These are phyloP conservation scores for Kwoniella heveanensis DNA, from an alignment of 768 basidiomycete genomes.

Conservation along the genomic window DNA sequence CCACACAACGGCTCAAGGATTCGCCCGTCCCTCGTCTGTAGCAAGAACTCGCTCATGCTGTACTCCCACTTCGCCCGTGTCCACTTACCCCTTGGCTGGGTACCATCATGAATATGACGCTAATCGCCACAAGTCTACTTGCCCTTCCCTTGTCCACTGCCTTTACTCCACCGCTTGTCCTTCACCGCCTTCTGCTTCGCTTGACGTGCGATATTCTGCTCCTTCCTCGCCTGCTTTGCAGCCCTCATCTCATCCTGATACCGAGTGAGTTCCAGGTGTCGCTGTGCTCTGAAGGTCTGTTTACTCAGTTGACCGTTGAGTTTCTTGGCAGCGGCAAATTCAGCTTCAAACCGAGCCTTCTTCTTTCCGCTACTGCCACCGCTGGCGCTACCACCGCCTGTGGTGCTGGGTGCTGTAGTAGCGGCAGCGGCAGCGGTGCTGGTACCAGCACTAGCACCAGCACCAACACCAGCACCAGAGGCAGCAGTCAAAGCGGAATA, in stretches of 20 bases:
- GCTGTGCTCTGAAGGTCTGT: conserved; percentile 1
- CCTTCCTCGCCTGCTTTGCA: neutral
- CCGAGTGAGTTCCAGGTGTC: neutral
- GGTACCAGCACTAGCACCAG: neutral
- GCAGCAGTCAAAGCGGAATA: neutral
- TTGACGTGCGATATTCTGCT: neutral
- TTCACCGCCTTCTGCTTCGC: neutral
- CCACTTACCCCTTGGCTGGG: conserved; percentile 6
- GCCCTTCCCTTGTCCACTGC: too few species aligned
- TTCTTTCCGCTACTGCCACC: conserved; percentile 1
- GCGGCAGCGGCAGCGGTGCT: conserved; percentile 1
- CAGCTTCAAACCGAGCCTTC: conserved; percentile 5
- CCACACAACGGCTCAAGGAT: too few species aligned
- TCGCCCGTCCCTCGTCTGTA: too few species aligned
- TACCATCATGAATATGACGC: too few species aligned
- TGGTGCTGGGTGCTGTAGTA: neutral
- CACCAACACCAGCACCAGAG: neutral
- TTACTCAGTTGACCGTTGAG: conserved; percentile 1
- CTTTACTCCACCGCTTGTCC: neutral
- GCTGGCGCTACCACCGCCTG: neutral
- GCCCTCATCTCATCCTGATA: conserved; percentile 1
- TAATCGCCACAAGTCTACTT: too few species aligned
- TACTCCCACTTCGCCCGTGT: neutral
- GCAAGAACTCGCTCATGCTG: too few species aligned
- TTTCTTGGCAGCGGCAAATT: conserved; percentile 2